A percentile compares a stretch with the other conserved stretches of the same genome.
phyloP scores from a whole-genome alignment of 805 yeast species.

The Kazachstania martiniae region DNA sequence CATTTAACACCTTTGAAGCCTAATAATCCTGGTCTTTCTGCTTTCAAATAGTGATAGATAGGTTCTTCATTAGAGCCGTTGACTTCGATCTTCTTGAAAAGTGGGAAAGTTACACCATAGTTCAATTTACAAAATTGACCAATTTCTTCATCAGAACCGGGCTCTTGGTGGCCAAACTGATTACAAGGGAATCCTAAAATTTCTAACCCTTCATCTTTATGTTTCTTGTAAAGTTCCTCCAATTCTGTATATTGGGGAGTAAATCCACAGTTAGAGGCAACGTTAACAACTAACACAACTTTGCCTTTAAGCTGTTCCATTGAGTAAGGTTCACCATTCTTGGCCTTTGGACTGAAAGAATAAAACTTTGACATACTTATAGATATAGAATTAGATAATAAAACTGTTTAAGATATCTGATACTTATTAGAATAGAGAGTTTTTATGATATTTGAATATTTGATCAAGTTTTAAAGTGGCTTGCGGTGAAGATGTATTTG shows the following conservation, averaged over 20 bases:
- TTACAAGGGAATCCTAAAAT: constrained; percentile 86
- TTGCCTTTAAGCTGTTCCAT: constrained; percentile 60
- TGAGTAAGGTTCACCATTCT: constrained; percentile 42
- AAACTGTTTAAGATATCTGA: background rate
- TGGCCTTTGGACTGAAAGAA: background rate
- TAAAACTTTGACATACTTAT: background rate
- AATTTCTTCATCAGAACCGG: constrained; percentile 59
- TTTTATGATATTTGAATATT: background rate
- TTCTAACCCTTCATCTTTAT: constrained; percentile 49
- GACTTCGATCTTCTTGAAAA: constrained; percentile 77
- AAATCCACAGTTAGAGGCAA: constrained; percentile 78
- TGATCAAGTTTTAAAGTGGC: too few species aligned
- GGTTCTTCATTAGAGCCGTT: constrained; percentile 76
- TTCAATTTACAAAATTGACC: constrained; percentile 61
- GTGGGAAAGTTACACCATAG: constrained; percentile 87
- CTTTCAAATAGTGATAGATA: constrained; percentile 69
- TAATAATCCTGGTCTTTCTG: constrained; percentile 42
- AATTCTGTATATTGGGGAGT: constrained; percentile 71
- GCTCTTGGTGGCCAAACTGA: constrained; percentile 78
- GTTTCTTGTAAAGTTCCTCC: constrained; percentile 55
- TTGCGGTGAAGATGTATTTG: too few species aligned
- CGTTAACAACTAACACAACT: constrained; percentile 76
- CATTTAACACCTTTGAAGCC: constrained; percentile 68
- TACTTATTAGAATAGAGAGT: background rate
- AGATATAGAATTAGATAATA: background rate